A percentile compares a stretch with the other conserved stretches of the same genome.
Conservation (phyloP, 2,329 filamentous ascomycete genomes). For the Graphilbum fragrans region DNA sequence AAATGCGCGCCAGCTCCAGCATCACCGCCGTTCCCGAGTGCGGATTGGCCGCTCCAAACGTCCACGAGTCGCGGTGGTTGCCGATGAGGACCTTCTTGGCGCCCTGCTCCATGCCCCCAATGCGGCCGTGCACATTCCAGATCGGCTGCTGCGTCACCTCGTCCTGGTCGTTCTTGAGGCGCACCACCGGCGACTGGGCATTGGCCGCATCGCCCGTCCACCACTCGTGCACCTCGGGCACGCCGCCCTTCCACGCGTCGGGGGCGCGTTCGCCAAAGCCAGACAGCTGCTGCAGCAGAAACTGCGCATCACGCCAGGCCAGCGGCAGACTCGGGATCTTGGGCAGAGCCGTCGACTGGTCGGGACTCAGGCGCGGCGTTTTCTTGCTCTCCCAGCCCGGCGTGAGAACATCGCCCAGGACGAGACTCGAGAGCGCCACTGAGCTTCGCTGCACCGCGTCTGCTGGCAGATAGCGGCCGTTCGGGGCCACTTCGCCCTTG, state of each 20-base stretch:
- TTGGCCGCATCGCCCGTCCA: slow-evolving; percentile 64
- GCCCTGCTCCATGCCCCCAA: slow-evolving; percentile 71
- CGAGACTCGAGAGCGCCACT: slow-evolving; percentile 70
- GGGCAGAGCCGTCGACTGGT: slow-evolving; percentile 60
- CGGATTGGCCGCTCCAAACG: slow-evolving; percentile 75
- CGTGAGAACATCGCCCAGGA: slow-evolving; percentile 83
- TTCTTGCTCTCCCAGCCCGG: slow-evolving; percentile 71
- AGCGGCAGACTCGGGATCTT: slow-evolving; percentile 85
- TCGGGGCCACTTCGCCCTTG: slow-evolving; percentile 59
- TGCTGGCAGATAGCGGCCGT: slow-evolving; percentile 67
- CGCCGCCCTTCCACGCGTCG: slow-evolving; percentile 61
- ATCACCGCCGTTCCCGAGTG: slow-evolving; percentile 84
- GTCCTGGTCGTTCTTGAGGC: slow-evolving; percentile 77
- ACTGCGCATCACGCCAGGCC: slow-evolving; percentile 78
- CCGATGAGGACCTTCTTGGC: slow-evolving; percentile 81
- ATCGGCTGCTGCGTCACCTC: slow-evolving; percentile 73
- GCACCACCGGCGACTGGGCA: slow-evolving; percentile 58
- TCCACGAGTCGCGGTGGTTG: slow-evolving; percentile 89
- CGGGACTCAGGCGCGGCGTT: slow-evolving; percentile 51
- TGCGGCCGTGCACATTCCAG: slow-evolving; percentile 81
- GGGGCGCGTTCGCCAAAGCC: slow-evolving; percentile 61
- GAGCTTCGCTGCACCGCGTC: slow-evolving; percentile 74
- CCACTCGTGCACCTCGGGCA: slow-evolving; percentile 66
- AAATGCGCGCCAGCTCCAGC: slow-evolving; percentile 75
- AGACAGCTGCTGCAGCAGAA: slow-evolving; percentile 62